Evolutionary conservation across 2,329 filamentous ascomycete genomes (phyloP).

Genomic region (Hymenoscyphus infarciens): DNA sequence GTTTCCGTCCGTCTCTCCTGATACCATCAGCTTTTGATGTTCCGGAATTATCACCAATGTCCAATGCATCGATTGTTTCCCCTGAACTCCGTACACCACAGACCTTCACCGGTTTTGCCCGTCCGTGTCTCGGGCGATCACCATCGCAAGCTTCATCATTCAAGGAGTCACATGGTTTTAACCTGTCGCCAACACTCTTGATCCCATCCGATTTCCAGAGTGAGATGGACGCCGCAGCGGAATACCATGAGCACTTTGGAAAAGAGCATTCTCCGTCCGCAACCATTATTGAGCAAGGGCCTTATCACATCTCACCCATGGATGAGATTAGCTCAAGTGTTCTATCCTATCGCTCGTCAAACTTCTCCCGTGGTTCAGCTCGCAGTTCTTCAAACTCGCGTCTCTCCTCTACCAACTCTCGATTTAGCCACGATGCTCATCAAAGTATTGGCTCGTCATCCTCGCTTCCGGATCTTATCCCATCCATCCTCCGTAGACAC

Average conservation of each 20-base stretch:
- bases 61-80: slow-evolving; percentile 25
- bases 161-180: slow-evolving; percentile 57
- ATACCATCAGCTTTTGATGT: slow-evolving; percentile 29
- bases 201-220: slow-evolving; percentile 58
- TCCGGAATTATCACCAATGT: slow-evolving; percentile 34
- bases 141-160: slow-evolving; percentile 49
- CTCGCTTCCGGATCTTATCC: slow-evolving; percentile 35
- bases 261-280: slow-evolving; percentile 22
- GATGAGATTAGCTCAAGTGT: slow-evolving; percentile 32
- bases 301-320: slow-evolving; percentile 31
- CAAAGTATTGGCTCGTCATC: slow-evolving; percentile 30
- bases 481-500: slow-evolving; percentile 23
- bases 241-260: slow-evolving; percentile 30
- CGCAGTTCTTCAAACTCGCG: slow-evolving; percentile 31
- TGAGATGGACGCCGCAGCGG: slow-evolving; percentile 43
- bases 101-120: slow-evolving; percentile 15
- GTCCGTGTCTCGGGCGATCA: slow-evolving; percentile 23
- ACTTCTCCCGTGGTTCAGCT: slow-evolving; percentile 31
- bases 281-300: slow-evolving; percentile 26
- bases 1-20: slow-evolving; percentile 34
- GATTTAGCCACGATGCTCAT: slow-evolving; percentile 32
- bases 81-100: slow-evolving; percentile 30
- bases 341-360: slow-evolving; percentile 33
- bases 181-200: slow-evolving; percentile 58
- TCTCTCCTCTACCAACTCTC: slow-evolving; percentile 26